These are phyloP conservation scores for Trypethelium eluteriae DNA, from an alignment of 495 filamentous ascomycete genomes.

Conservation along the genomic window DNA sequence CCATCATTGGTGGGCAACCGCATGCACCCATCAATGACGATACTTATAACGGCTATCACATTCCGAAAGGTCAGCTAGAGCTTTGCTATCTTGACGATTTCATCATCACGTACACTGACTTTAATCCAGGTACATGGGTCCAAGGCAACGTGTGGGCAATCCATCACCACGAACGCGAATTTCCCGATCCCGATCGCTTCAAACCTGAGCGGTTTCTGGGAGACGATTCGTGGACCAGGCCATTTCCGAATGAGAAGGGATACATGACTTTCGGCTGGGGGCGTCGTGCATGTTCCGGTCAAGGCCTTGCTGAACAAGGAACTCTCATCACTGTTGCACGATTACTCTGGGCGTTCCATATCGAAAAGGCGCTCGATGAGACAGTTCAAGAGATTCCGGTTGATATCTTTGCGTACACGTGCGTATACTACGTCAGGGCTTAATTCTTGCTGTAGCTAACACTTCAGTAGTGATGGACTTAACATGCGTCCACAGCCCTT, in stretches of 20 bases:
- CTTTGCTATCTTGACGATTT: neutral
- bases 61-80: constrained; percentile 24
- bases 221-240: constrained; percentile 36
- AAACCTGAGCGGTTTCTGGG: constrained; percentile 32
- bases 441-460: constrained; percentile 10
- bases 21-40: constrained; percentile 35
- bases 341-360: constrained; percentile 34
- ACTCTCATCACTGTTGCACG: constrained; percentile 34
- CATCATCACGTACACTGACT: neutral
- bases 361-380: constrained; percentile 41
- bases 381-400: constrained; percentile 45
- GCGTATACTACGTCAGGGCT: constrained; percentile 18
- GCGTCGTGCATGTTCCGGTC: constrained; percentile 33
- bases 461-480: constrained; percentile 32
- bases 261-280: constrained; percentile 59
- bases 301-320: constrained; percentile 41
- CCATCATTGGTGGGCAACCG: constrained; percentile 36
- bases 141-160: constrained; percentile 40
- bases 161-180: constrained; percentile 39
- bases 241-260: constrained; percentile 51
- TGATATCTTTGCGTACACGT: constrained; percentile 42
- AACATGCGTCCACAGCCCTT: constrained; percentile 38
- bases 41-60: constrained; percentile 32
- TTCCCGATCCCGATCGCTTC: constrained; percentile 41
- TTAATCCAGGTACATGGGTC: constrained; percentile 23